These are phyloP conservation scores for Gossypium bickii DNA, from an alignment of 345 rosid genomes.

Conservation along the genomic window DNA sequence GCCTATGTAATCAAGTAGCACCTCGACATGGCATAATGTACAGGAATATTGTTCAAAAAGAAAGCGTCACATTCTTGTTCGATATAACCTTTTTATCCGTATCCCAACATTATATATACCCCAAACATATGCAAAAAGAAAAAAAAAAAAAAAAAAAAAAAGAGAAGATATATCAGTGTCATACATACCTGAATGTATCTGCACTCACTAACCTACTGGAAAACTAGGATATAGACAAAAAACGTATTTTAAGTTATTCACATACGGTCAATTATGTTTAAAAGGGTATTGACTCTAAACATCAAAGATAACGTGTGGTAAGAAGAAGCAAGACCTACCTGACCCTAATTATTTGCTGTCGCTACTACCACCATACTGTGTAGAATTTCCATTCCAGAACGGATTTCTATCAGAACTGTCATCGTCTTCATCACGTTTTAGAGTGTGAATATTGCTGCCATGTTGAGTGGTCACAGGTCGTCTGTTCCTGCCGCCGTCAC, in stretches of 20 bases:
- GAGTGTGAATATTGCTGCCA: constrained; percentile 6
- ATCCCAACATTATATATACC: not conserved
- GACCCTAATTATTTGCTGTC: not conserved
- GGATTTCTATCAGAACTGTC: not conserved
- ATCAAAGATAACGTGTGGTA: not conserved
- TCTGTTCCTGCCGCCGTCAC: not conserved
- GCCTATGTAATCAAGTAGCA: too few species aligned
- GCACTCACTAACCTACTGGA: not conserved
- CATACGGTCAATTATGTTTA: not conserved
- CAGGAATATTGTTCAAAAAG: too few species aligned
- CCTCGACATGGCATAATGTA: too few species aligned
- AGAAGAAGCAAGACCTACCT: not conserved
- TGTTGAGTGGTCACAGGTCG: not conserved
- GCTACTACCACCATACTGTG: constrained; percentile 4
- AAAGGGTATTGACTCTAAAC: not conserved
- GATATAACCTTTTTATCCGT: not conserved
- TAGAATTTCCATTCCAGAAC: constrained; percentile 4
- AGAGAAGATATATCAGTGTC: not conserved
- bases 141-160: too few species aligned
- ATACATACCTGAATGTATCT: not conserved
- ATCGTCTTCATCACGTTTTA: not conserved
- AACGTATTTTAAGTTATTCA: not conserved
- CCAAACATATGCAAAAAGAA: not conserved
- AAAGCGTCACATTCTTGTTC: not conserved
- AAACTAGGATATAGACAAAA: not conserved